These are phyloP conservation scores for Trichosporon ovoides DNA, from an alignment of 1,284 basidiomycete genomes.

Conservation along the genomic window DNA sequence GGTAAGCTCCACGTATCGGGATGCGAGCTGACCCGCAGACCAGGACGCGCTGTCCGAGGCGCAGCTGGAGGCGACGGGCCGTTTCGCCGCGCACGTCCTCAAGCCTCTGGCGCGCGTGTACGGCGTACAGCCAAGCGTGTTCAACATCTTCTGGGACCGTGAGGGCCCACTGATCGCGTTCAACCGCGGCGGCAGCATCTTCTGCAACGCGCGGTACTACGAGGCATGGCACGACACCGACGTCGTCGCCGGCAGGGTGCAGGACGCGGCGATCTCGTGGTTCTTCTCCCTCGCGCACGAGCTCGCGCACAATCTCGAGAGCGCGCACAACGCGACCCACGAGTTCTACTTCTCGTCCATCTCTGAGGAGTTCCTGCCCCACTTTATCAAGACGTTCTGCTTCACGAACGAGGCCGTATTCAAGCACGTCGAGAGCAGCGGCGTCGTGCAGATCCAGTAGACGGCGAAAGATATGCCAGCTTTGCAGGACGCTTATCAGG, in stretches of 20 bases:
- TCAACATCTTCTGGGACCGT: slow-evolving; percentile 84
- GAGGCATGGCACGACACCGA: slow-evolving; percentile 65
- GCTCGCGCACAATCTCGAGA: slow-evolving; percentile 43
- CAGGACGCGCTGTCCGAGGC: slow-evolving; percentile 21
- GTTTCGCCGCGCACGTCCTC: slow-evolving; percentile 64
- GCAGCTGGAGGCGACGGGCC: slow-evolving; percentile 34
- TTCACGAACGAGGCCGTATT: neutral
- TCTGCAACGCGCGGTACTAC: slow-evolving; percentile 82
- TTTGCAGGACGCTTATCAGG: no score
- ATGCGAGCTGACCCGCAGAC: slow-evolving; percentile 18
- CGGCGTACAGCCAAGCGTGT: slow-evolving; percentile 53
- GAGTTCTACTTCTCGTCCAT: slow-evolving; percentile 92
- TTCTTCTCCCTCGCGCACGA: slow-evolving; percentile 83
- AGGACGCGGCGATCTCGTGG: slow-evolving; percentile 69
- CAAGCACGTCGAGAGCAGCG: neutral
- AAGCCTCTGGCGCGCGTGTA: slow-evolving; percentile 39
- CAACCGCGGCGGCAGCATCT: slow-evolving; percentile 83
- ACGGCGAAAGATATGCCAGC: neutral
- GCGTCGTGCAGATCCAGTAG: neutral
- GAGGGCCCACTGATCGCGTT: slow-evolving; percentile 84
- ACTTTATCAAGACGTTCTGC: slow-evolving; percentile 11
- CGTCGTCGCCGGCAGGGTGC: neutral
- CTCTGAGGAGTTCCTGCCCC: slow-evolving; percentile 60
- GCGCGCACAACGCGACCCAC: slow-evolving; percentile 56
- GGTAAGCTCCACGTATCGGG: slow-evolving; percentile 50